Conservation (phyloP, 148 eudicot genomes). For the Rheum nobile region DNA sequence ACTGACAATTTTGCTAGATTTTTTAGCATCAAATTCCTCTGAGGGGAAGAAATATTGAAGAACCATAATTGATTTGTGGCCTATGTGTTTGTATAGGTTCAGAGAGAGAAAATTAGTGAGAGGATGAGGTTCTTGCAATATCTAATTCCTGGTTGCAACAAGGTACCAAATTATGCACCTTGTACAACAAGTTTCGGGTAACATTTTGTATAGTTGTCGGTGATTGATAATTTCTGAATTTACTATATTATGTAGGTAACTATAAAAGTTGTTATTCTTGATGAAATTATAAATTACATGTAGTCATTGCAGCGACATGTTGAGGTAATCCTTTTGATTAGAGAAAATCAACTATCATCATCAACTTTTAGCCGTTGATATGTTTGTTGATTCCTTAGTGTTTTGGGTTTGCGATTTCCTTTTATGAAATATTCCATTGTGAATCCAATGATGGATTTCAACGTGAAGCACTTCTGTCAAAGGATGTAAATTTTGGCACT, state of each 20-base stretch:
- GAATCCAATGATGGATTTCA: conserved; percentile 59
- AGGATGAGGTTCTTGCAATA: conserved; percentile 41
- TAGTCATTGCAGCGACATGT: conserved; percentile 91
- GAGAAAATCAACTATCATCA: neutral
- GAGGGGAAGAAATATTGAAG: too few species aligned
- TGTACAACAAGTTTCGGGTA: too few species aligned
- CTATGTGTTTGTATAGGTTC: conserved; percentile 29
- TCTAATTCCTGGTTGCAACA: conserved; percentile 87
- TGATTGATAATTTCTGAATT: neutral
- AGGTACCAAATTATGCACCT: conserved; percentile 48
- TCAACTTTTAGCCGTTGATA: neutral
- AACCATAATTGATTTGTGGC: too few species aligned
- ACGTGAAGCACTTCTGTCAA: conserved; percentile 55
- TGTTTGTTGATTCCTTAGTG: neutral
- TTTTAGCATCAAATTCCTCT: neutral
- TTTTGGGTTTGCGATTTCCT: conserved; percentile 39
- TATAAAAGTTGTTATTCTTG: conserved; percentile 84
- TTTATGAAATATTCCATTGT: conserved; percentile 82
- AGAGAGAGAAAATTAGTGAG: conserved; percentile 84
- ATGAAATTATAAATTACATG: conserved; percentile 89
- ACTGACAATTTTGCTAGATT: neutral
- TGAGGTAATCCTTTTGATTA: conserved; percentile 38
- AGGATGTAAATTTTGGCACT: conserved; percentile 50
- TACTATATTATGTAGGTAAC: conserved; percentile 39
- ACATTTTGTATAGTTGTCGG: neutral